Evolutionary conservation across 1,284 basidiomycete species (phyloP).

Genomic region (Heterobasidion annosum): DNA sequence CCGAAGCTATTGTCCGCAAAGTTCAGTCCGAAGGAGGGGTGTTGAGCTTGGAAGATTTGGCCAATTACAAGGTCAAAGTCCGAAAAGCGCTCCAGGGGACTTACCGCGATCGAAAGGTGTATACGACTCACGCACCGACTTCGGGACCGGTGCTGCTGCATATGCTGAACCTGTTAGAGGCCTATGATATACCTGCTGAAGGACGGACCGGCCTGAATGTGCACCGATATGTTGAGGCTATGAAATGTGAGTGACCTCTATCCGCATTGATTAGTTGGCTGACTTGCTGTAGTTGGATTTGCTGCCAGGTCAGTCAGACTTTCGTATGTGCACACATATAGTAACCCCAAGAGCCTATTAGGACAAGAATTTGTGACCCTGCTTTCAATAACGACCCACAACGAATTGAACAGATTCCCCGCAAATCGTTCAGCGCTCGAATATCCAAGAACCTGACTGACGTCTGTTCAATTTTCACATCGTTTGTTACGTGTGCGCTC

Average conservation of each 20-base stretch:
- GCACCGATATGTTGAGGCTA: slow-evolving; percentile 68
- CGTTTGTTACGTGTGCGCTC: slow-evolving; percentile 1
- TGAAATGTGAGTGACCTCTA: slow-evolving; percentile 52
- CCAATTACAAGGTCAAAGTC: slow-evolving; percentile 64
- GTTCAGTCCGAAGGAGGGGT: slow-evolving; percentile 71
- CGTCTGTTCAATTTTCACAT: slow-evolving; percentile 32
- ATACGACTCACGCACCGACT: slow-evolving; percentile 78
- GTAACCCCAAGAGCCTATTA: slow-evolving; percentile 13
- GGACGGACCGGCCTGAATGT: slow-evolving; percentile 47
- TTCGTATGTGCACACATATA: too few relatives aligned
- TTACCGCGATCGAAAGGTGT: slow-evolving; percentile 73
- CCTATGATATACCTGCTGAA: slow-evolving; percentile 42
- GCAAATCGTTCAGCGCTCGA: slow-evolving; percentile 57
- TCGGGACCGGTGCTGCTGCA: slow-evolving; percentile 75
- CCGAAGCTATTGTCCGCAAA: slow-evolving; percentile 63
- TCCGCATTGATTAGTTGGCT: background rate
- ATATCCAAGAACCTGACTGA: slow-evolving; percentile 71
- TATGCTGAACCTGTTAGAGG: slow-evolving; percentile 74
- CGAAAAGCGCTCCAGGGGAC: slow-evolving; percentile 66
- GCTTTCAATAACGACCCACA: slow-evolving; percentile 46
- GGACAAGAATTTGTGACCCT: slow-evolving; percentile 79
- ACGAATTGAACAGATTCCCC: slow-evolving; percentile 60
- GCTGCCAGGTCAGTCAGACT: slow-evolving; percentile 51
- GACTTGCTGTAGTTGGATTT: slow-evolving; percentile 44
- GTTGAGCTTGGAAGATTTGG: slow-evolving; percentile 63